Conservation (phyloP, 2,329 filamentous ascomycete species). For the Hymenoscyphus fraxineus region DNA sequence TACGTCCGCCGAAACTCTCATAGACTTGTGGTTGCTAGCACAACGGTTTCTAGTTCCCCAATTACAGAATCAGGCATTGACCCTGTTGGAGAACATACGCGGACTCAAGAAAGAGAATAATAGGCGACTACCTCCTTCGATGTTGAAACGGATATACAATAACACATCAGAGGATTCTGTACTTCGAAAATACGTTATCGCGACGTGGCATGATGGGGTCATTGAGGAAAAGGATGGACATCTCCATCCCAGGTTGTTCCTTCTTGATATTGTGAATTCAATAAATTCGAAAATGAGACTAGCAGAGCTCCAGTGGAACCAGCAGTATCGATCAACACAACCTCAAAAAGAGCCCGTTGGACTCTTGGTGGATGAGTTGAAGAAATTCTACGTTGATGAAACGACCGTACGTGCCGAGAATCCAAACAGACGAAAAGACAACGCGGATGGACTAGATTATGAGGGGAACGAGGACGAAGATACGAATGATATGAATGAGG, state of each 20-base stretch:
- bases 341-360: no score
- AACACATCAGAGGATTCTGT: neutral
- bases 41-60: neutral
- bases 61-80: neutral
- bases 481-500: no score
- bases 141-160: neutral
- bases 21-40: neutral
- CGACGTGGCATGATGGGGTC: neutral
- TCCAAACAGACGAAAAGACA: no score
- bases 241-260: neutral
- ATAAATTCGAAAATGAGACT: no score
- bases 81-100: neutral
- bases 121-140: neutral
- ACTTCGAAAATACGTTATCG: neutral
- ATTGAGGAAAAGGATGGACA: neutral
- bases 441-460: no score
- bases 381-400: no score
- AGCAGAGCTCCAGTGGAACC: no score
- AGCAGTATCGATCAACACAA: no score
- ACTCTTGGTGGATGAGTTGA: no score
- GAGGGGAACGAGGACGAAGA: no score
- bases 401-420: no score
- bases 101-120: neutral
- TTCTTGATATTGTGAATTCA: no score
- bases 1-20: neutral